Percentiles rank a stretch among this genome's conserved stretches.
Evolutionary conservation across 2,329 filamentous ascomycete genomes (phyloP).

Genomic region (Aspergillus unguis): DNA sequence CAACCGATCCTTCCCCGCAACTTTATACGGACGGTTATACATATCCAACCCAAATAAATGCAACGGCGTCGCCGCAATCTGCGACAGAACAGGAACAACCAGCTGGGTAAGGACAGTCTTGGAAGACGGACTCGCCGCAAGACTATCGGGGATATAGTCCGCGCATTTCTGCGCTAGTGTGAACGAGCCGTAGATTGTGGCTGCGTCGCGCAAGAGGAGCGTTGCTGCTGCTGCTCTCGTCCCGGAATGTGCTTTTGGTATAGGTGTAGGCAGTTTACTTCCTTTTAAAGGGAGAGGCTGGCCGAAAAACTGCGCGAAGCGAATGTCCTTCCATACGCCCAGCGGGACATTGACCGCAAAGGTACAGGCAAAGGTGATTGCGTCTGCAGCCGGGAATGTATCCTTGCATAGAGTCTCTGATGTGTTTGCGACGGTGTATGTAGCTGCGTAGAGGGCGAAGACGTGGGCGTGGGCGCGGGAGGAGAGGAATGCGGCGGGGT

Average conservation of each 20-base stretch:
- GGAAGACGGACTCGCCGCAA: conserved; percentile 20
- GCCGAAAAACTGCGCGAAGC: conserved; percentile 66
- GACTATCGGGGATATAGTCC: conserved; percentile 20
- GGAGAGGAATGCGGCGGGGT: conserved; percentile 28
- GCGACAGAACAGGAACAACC: conserved; percentile 69
- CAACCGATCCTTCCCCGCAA: conserved; percentile 56
- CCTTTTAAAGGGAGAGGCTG: not conserved
- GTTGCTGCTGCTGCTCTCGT: conserved; percentile 41
- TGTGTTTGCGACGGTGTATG: conserved; percentile 78
- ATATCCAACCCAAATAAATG: conserved; percentile 82
- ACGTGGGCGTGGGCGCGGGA: conserved; percentile 39
- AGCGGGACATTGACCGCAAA: conserved; percentile 31
- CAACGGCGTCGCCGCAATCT: conserved; percentile 74
- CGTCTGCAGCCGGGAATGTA: conserved; percentile 40
- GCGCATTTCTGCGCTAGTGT: conserved; percentile 26
- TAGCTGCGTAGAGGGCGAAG: conserved; percentile 69
- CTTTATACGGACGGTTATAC: conserved; percentile 63
- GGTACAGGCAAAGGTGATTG: conserved; percentile 55
- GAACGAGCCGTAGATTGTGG: conserved; percentile 68
- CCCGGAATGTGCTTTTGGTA: not conserved
- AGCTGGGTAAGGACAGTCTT: conserved; percentile 59
- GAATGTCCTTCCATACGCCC: conserved; percentile 31
- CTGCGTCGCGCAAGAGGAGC: conserved; percentile 73
- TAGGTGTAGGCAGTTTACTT: not conserved
- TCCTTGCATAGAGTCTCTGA: conserved; percentile 72